Evolutionary conservation across 2,329 filamentous ascomycete genomes (phyloP).

Genomic region (Trichoderma oligosporum): DNA sequence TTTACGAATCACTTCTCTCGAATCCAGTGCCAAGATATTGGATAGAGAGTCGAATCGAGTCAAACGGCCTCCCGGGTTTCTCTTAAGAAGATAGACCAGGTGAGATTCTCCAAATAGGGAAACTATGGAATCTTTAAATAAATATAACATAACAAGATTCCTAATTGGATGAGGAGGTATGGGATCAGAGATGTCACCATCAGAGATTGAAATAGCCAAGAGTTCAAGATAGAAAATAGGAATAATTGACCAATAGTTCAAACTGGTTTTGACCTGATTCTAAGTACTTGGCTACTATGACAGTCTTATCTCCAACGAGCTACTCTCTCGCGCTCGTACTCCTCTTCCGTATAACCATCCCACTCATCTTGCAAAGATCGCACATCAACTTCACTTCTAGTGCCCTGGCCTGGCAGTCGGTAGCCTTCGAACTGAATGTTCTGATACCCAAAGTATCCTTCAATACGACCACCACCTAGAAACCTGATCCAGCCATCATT

Average conservation of each 20-base stretch:
- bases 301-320: conserved; percentile 27
- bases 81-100: no score
- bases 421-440: conserved; percentile 29
- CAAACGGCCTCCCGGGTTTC: no score
- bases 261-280: not conserved
- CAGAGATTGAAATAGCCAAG: no score
- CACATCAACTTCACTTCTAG: conserved; percentile 30
- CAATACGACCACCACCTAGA: conserved; percentile 35
- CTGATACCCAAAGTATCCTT: conserved; percentile 31
- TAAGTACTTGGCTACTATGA: not conserved
- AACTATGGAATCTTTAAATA: no score
- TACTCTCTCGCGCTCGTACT: conserved; percentile 30
- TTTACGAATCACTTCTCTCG: no score
- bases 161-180: no score
- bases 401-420: conserved; percentile 28
- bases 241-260: conserved; percentile 1
- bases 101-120: no score
- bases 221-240: no score
- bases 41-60: no score
- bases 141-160: no score
- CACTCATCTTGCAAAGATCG: conserved; percentile 28
- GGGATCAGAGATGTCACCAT: no score
- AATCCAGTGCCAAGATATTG: no score
- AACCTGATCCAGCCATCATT: conserved; percentile 36
- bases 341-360: conserved; percentile 29